Conservation (phyloP, 768 basidiomycete species). For the Naematelia aurantialba region DNA sequence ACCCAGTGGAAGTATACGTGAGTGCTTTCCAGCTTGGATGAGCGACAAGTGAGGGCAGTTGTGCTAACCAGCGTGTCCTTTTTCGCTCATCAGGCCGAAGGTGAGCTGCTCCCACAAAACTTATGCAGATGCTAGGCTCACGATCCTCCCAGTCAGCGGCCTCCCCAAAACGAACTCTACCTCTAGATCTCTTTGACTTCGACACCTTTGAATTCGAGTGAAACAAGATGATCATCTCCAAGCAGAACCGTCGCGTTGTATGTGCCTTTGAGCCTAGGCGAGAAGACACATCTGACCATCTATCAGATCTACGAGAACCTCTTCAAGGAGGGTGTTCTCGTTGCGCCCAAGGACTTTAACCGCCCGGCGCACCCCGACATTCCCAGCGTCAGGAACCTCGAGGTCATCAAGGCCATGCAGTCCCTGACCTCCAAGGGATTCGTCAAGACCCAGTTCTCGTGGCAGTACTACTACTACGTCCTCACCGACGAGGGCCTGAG, state of each 20-base stretch:
- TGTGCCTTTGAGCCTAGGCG: constrained; percentile 5
- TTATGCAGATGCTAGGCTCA: background rate
- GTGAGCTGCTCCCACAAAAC: constrained; percentile 9
- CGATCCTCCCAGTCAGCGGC: constrained; percentile 40
- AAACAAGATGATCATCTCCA: constrained; percentile 85
- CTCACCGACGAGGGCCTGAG: constrained; percentile 96
- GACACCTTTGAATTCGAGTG: constrained; percentile 10
- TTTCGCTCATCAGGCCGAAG: constrained; percentile 22
- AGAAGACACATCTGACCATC: constrained; percentile 1
- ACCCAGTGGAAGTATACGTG: constrained; percentile 8
- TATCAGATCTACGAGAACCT: constrained; percentile 90
- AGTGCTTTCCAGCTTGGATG: background rate
- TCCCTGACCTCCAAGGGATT: constrained; percentile 68
- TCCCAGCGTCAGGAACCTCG: constrained; percentile 61
- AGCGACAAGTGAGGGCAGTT: constrained; percentile 1
- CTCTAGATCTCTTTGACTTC: constrained; percentile 22
- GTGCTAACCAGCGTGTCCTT: background rate
- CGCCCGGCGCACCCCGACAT: constrained; percentile 92
- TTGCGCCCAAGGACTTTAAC: constrained; percentile 99
- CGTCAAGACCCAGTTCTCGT: constrained; percentile 99
- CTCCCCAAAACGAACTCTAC: constrained; percentile 38
- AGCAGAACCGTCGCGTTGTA: constrained; percentile 77
- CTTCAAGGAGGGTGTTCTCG: constrained; percentile 99
- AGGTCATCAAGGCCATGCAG: constrained; percentile 70
- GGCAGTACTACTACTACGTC: constrained; percentile 99